These are phyloP conservation scores for Trichoderma sp. DNA, from an alignment of 2,329 filamentous ascomycete genomes.

Conservation along the genomic window DNA sequence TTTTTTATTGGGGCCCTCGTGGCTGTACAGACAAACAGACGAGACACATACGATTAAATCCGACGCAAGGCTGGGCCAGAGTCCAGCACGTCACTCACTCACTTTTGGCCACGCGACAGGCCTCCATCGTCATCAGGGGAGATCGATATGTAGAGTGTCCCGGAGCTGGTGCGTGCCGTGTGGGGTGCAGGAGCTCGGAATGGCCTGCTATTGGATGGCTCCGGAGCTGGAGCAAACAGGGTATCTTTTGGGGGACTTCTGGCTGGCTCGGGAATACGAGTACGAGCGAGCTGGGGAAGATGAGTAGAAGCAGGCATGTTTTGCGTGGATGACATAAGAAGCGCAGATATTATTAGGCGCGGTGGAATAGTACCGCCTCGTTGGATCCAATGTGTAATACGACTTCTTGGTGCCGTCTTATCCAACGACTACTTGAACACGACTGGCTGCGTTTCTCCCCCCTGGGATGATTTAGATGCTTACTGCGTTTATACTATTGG, in stretches of 20 bases:
- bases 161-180: slow-evolving; percentile 21
- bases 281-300: background rate
- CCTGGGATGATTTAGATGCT: slow-evolving; percentile 5
- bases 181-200: slow-evolving; percentile 11
- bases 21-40: background rate
- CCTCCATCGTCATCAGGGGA: slow-evolving; percentile 29
- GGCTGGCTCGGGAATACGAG: background rate
- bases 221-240: background rate
- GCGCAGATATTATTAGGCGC: no score
- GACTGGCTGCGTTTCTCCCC: background rate
- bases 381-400: background rate
- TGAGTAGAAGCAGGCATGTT: background rate
- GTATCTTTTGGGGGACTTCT: background rate
- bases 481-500: background rate
- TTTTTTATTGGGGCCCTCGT: background rate
- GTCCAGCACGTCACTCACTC: slow-evolving; percentile 25
- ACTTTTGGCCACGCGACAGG: slow-evolving; percentile 27
- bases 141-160: slow-evolving; percentile 11
- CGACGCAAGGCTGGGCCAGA: background rate
- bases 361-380: no score
- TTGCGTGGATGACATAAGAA: background rate
- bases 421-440: background rate
- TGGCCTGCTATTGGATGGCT: background rate
- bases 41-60: background rate
- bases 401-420: background rate